These are phyloP conservation scores for Dimargaris verticillata DNA, from an alignment of 192 early-diverging fungal genomes.

Conservation along the genomic window DNA sequence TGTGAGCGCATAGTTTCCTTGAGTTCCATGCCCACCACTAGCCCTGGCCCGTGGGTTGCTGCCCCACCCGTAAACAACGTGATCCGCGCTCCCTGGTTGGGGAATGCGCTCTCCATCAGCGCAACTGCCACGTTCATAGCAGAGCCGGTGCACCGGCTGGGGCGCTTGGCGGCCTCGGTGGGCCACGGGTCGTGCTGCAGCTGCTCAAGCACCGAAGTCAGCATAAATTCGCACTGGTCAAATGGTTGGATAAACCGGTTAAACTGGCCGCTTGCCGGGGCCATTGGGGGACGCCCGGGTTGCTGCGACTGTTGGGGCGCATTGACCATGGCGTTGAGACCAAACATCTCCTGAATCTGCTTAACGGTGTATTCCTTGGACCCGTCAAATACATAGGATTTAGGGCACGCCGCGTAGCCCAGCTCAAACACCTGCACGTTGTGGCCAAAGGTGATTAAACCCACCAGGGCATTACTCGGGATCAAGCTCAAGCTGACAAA, in stretches of 20 bases:
- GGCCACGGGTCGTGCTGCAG: slow-evolving; percentile 98
- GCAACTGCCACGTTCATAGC: slow-evolving; percentile 85
- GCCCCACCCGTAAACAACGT: slow-evolving; percentile 90
- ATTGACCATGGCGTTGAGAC: slow-evolving; percentile 37
- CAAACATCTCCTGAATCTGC: slow-evolving; percentile 96
- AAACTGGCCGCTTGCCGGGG: neutral
- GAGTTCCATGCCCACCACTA: slow-evolving; percentile 83
- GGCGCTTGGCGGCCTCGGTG: slow-evolving; percentile 71
- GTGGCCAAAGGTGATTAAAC: slow-evolving; percentile 91
- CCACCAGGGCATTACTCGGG: slow-evolving; percentile 83
- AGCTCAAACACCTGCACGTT: slow-evolving; percentile 99
- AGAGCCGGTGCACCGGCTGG: slow-evolving; percentile 85
- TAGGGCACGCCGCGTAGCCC: slow-evolving; percentile 87
- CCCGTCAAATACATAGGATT: slow-evolving; percentile 95
- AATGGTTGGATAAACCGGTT: slow-evolving; percentile 79
- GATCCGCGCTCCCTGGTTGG: slow-evolving; percentile 79
- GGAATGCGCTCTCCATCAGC: slow-evolving; percentile 82
- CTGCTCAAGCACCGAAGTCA: slow-evolving; percentile 88
- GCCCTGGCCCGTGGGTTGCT: slow-evolving; percentile 85
- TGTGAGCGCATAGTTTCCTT: slow-evolving; percentile 93
- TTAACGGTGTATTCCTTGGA: slow-evolving; percentile 88
- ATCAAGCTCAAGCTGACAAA: slow-evolving; percentile 80
- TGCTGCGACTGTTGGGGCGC: slow-evolving; percentile 13
- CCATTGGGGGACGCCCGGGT: slow-evolving; percentile 20
- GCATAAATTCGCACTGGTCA: slow-evolving; percentile 87